Conservation (phyloP, 371 early-diverging fungal genomes). For the Parasitella parasitica region DNA sequence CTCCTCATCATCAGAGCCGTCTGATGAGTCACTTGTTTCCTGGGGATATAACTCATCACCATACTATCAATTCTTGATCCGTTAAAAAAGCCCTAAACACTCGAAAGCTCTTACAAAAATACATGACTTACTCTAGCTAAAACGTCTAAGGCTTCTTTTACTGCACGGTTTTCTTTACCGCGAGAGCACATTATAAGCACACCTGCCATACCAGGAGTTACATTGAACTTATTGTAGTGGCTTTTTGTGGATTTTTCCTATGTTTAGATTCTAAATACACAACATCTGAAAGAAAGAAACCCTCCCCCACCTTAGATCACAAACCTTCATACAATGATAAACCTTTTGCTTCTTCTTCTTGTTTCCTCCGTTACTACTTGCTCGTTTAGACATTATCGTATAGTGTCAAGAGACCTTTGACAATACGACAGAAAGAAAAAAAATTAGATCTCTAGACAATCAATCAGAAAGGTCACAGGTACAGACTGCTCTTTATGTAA, state of each 20-base stretch:
- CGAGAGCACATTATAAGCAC: conserved; percentile 64
- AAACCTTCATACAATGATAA: conserved; percentile 24
- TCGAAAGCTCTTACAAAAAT: not conserved
- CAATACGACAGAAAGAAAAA: not conserved
- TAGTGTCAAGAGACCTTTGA: not conserved
- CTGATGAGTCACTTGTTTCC: conserved; percentile 13
- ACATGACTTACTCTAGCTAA: conserved; percentile 52
- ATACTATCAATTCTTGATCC: conserved; percentile 32
- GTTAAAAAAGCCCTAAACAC: not conserved
- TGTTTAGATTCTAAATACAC: not conserved
- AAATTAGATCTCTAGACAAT: not conserved
- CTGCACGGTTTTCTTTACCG: conserved; percentile 55
- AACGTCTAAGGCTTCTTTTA: conserved; percentile 58
- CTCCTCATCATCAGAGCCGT: conserved; percentile 41
- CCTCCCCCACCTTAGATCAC: not conserved
- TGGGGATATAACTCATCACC: conserved; percentile 54
- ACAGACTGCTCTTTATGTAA: not conserved
- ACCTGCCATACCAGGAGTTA: conserved; percentile 59
- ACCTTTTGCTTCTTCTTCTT: conserved; percentile 43
- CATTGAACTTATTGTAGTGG: conserved; percentile 15
- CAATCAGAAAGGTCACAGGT: not conserved
- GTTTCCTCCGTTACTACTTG: conserved; percentile 19
- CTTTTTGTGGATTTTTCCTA: not conserved
- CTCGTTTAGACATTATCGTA: conserved; percentile 24
- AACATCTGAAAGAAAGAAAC: not conserved